phyloP scores from a whole-genome alignment of 164 flowering plant genomes.

The Aristolochia contorta region DNA sequence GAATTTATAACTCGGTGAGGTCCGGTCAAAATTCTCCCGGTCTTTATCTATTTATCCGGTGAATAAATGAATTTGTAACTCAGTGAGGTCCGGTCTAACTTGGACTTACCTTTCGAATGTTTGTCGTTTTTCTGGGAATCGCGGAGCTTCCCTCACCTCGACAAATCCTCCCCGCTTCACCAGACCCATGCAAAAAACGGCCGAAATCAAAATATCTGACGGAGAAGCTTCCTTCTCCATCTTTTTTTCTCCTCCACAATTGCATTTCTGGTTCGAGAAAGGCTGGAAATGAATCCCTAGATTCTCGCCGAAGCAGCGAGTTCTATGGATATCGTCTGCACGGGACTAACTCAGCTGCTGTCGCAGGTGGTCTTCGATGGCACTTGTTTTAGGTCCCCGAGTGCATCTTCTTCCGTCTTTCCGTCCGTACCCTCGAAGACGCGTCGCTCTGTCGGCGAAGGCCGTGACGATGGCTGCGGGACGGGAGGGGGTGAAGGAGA shows the following conservation, averaged over 20 bases:
- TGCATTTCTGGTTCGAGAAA: not conserved
- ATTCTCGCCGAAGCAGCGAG: not conserved
- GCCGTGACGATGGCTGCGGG: not conserved
- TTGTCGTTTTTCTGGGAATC: not conserved
- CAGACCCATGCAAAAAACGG: too few relatives aligned
- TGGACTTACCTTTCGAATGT: too few relatives aligned
- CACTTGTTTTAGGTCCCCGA: constrained; percentile 21
- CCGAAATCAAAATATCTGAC: too few relatives aligned
- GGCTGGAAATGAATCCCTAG: constrained; percentile 2
- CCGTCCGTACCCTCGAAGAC: constrained; percentile 2
- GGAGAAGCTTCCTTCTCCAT: not conserved
- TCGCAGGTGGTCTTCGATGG: constrained; percentile 17
- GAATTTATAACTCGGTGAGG: too few relatives aligned
- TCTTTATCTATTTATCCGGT: too few relatives aligned
- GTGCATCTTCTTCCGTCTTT: constrained; percentile 9
- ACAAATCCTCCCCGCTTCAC: not conserved
- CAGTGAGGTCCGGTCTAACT: too few relatives aligned
- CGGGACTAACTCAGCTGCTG: not conserved
- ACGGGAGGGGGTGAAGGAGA: constrained; percentile 2
- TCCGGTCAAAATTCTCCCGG: too few relatives aligned
- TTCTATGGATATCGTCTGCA: constrained; percentile 10
- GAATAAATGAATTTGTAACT: too few relatives aligned
- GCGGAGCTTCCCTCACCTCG: constrained; percentile 8
- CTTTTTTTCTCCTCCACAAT: constrained; percentile 10
- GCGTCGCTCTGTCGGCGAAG: constrained; percentile 3